Percentiles rank a stretch among this genome's conserved stretches.
Conservation (phyloP, 345 rosid genomes). For the Citrus cavaleriei region DNA sequence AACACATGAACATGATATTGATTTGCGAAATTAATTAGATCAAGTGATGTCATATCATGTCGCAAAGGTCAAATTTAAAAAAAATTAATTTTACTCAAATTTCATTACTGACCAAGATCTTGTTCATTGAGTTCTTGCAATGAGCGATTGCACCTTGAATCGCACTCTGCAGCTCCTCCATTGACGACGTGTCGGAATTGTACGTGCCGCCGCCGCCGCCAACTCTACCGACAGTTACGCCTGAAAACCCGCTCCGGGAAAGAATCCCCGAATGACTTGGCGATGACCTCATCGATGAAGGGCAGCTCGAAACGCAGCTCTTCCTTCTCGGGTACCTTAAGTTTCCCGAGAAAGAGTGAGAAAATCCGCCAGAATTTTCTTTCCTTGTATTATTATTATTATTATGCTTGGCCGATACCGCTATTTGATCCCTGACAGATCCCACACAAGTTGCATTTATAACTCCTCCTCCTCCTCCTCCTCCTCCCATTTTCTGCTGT, state of each 20-base stretch:
- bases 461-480: no score
- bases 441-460: not conserved
- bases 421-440: constrained; percentile 22
- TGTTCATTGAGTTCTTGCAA: constrained; percentile 82
- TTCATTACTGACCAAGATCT: constrained; percentile 42
- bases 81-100: constrained; percentile 5
- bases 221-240: constrained; percentile 5
- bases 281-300: constrained; percentile 85
- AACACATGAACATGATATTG: not conserved
- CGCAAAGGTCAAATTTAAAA: not conserved
- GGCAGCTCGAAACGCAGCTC: constrained; percentile 70
- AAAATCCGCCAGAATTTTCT: constrained; percentile 29
- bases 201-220: constrained; percentile 17
- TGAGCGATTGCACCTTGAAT: constrained; percentile 93
- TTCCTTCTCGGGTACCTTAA: constrained; percentile 65
- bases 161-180: constrained; percentile 91
- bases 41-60: not conserved
- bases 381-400: constrained; percentile 18
- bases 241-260: constrained; percentile 31
- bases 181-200: constrained; percentile 43
- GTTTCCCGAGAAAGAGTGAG: constrained; percentile 87
- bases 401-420: not conserved
- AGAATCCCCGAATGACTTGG: constrained; percentile 91
- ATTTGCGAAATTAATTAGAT: constrained; percentile 4
- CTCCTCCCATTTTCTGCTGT: constrained; percentile 34